Base-by-base conservation (phyloP, 495 filamentous ascomycete genomes). In the Tuber calosporum region DNA sequence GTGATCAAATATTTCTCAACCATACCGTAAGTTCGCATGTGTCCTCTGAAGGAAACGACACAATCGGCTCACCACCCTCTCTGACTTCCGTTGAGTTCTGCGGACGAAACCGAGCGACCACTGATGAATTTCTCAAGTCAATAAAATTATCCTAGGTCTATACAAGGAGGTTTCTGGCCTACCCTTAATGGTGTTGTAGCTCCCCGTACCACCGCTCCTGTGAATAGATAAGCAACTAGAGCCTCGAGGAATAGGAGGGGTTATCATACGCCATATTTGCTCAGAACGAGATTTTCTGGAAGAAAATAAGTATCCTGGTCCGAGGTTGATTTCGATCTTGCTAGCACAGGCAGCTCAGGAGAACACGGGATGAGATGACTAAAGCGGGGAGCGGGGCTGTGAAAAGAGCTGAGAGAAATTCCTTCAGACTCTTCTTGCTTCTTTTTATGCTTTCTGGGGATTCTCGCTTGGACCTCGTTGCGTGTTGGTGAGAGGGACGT, bases 31-130 rank as follows among this genome's bases (percentile, higher is more conserved):
- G 86, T 66, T 82, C 86, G 84, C 96, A 98, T 81, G 94, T 97
- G 80, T 98, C 93, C 68, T 92, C 90, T 74, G 89, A 89, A 81
- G 93, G 89, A 81, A 99, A 98, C 41, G 86, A 84, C 62, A 98
- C 95, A 76, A 98, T 93, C 73, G 93, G 90, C 83, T 94, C 88
- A 83, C 96, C 95, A 77, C 95, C 96, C 73, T 90, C 92, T 73
- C 90, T 86, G 78, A 95, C 86, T 84, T 99, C 95, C 77, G 93
- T 85, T 83, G 92, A 93, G 85, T 99, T 99, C 83, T 97, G 94
- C 75, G 95, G 95, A 76, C 95, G 90, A 84, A 99, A 99, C 79
- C 95, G 92, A 84, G 94, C 95, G 83, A 99, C 93, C 81, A 99
- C 95, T 85, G 75, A 38, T 69, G 72, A 53, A 81, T 58, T 34